A percentile compares a stretch with the other conserved stretches of the same genome.
These are phyloP conservation scores for Gynandropsis gynandra DNA, from an alignment of 345 rosid species.

Conservation along the genomic window DNA sequence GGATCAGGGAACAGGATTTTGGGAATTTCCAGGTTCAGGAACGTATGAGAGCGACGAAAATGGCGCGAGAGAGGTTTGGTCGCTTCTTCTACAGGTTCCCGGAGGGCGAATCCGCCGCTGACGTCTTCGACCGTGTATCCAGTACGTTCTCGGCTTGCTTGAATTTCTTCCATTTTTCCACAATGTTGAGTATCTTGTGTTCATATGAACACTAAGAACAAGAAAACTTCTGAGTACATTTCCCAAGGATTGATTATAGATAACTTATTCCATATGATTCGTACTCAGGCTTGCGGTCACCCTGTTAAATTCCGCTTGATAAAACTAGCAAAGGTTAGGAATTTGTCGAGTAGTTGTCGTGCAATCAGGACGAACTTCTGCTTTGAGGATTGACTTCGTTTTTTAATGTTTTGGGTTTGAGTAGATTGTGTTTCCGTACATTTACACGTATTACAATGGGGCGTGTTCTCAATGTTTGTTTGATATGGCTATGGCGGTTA, in stretches of 20 bases:
- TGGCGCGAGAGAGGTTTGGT: constrained; percentile 67
- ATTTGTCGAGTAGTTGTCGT: background rate
- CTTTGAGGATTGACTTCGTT: too few species aligned
- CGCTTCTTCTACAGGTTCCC: constrained; percentile 87
- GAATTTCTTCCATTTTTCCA: background rate
- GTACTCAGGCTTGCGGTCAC: too few species aligned
- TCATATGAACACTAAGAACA: background rate
- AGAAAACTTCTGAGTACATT: too few species aligned
- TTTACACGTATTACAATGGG: too few species aligned
- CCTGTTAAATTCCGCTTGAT: background rate
- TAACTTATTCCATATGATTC: background rate
- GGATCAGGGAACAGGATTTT: constrained; percentile 90
- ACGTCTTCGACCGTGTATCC: constrained; percentile 93
- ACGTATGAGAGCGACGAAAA: constrained; percentile 65
- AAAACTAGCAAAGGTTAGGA: background rate
- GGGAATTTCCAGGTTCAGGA: constrained; percentile 91
- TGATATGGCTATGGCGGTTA: too few species aligned
- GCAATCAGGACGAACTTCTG: too few species aligned
- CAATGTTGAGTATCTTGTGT: background rate
- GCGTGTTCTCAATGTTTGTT: too few species aligned
- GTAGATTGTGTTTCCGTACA: too few species aligned
- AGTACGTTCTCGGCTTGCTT: constrained; percentile 34
- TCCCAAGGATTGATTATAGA: background rate
- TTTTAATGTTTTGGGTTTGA: too few species aligned
- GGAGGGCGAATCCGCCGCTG: constrained; percentile 99